phyloP scores from a whole-genome alignment of 176 grass and related monocot genomes.

The Chloris gayana region DNA sequence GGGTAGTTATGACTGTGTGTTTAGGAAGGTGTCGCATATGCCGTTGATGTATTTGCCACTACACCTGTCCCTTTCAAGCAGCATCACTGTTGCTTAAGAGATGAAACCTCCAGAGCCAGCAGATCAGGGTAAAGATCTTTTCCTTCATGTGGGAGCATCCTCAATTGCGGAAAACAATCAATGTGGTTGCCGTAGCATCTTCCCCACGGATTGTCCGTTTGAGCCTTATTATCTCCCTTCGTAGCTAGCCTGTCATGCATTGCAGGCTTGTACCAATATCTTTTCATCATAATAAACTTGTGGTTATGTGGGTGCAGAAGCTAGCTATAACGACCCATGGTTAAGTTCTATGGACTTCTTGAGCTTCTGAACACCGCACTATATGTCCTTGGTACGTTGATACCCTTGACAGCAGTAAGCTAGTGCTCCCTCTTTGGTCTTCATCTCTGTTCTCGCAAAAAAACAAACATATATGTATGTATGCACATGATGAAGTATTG shows the following conservation, averaged over 20 bases:
- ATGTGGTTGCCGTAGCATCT: constrained; percentile 43
- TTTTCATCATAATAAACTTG: constrained; percentile 19
- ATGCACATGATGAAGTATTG: not conserved
- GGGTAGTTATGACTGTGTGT: constrained; percentile 42
- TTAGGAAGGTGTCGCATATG: constrained; percentile 58
- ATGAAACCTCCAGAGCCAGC: constrained; percentile 26
- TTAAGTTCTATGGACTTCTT: constrained; percentile 25
- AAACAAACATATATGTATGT: not conserved
- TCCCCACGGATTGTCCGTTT: constrained; percentile 35
- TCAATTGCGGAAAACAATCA: constrained; percentile 47
- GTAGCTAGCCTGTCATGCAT: constrained; percentile 34
- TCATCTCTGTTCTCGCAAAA: not conserved
- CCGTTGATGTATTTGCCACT: constrained; percentile 25
- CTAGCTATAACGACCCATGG: constrained; percentile 8
- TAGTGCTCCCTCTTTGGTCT: too few species aligned
- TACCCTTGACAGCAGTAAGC: not conserved
- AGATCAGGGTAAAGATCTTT: constrained; percentile 47
- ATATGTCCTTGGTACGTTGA: not conserved
- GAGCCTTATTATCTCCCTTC: constrained; percentile 12
- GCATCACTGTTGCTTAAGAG: constrained; percentile 54
- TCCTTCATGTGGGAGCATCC: constrained; percentile 61
- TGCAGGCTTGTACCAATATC: constrained; percentile 5
- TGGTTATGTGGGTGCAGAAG: constrained; percentile 1
- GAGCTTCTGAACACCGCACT: not conserved
- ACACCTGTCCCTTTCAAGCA: constrained; percentile 46